These are phyloP conservation scores for Cadophora sp. DNA, from an alignment of 2,329 filamentous ascomycete genomes.

Conservation along the genomic window DNA sequence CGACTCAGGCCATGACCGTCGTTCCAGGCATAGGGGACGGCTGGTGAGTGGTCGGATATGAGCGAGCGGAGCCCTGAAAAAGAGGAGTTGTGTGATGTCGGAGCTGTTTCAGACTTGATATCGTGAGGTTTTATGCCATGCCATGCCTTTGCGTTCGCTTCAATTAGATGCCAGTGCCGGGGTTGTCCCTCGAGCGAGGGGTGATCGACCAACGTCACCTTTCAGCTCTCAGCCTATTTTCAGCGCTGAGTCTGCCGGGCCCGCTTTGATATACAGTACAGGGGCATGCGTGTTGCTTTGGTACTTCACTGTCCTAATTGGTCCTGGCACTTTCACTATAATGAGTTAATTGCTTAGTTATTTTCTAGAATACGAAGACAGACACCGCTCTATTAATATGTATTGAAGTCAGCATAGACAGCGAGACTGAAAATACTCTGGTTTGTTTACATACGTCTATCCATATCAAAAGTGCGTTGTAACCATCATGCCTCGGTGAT, in stretches of 20 bases:
- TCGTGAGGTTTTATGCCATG: slow-evolving; percentile 8
- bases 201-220: background rate
- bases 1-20: background rate
- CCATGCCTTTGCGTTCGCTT: background rate
- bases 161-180: slow-evolving; percentile 1
- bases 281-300: background rate
- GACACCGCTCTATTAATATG: too few species aligned
- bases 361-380: background rate
- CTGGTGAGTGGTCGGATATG: slow-evolving; percentile 10
- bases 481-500: background rate
- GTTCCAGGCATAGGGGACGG: slow-evolving; percentile 4
- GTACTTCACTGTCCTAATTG: background rate
- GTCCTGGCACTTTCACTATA: background rate
- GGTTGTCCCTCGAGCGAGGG: background rate
- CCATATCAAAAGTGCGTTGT: background rate
- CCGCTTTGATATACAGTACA: background rate
- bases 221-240: slow-evolving; percentile 9
- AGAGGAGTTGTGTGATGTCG: slow-evolving; percentile 5
- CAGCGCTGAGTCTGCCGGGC: background rate
- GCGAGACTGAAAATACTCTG: too few species aligned
- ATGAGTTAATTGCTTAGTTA: background rate
- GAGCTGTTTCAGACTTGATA: slow-evolving; percentile 2
- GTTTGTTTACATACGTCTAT: background rate
- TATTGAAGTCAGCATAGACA: too few species aligned
- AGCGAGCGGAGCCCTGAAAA: background rate